phyloP scores from a whole-genome alignment of 129 eudicot species.

The Flaveria linearis region DNA sequence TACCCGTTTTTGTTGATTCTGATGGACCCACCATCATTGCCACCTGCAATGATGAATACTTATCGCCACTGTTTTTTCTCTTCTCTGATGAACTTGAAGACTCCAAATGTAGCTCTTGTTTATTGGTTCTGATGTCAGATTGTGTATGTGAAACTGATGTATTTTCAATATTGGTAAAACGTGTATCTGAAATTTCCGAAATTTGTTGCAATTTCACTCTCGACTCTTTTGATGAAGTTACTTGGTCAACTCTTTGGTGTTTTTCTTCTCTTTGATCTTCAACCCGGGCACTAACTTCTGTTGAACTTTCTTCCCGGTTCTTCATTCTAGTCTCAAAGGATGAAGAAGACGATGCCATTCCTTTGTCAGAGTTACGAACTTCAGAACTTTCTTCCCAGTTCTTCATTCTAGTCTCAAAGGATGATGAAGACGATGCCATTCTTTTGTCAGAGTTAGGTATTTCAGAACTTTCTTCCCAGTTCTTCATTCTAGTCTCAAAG shows the following conservation, averaged over 20 bases:
- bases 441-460: conserved; percentile 38
- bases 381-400: conserved; percentile 28
- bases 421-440: conserved; percentile 37
- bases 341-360: conserved; percentile 37
- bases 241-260: conserved; percentile 37
- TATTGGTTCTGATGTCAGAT: conserved; percentile 38
- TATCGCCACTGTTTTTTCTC: conserved; percentile 22
- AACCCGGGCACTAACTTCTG: conserved; percentile 24
- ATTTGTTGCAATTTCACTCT: conserved; percentile 43
- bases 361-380: conserved; percentile 39
- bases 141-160: conserved; percentile 28
- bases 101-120: conserved; percentile 36
- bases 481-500: conserved; percentile 31
- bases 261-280: conserved; percentile 44
- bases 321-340: conserved; percentile 29
- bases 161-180: conserved; percentile 18
- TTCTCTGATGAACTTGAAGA: conserved; percentile 39
- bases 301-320: conserved; percentile 31
- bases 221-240: conserved; percentile 31
- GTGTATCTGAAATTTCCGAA: conserved; percentile 31
- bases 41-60: conserved; percentile 32
- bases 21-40: conserved; percentile 25
- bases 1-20: conserved; percentile 19
- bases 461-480: conserved; percentile 27
- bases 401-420: conserved; percentile 29